Conservation (phyloP, 495 filamentous ascomycete genomes). For the Aspergillus baeticus region DNA sequence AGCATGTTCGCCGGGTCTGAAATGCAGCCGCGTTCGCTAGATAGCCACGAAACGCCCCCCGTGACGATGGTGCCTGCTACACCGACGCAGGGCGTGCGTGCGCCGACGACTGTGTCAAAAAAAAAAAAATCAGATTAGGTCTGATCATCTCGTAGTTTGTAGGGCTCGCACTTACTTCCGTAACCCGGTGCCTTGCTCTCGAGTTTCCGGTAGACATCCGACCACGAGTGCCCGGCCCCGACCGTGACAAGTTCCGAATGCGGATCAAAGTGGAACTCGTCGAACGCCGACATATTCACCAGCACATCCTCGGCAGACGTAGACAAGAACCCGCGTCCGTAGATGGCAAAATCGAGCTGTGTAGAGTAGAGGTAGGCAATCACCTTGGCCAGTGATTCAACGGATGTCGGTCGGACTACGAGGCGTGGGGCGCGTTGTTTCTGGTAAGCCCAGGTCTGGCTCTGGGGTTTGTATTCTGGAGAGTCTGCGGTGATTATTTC, state of each 20-base stretch:
- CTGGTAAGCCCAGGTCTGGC: slow-evolving; percentile 13
- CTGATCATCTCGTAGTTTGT: neutral
- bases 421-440: slow-evolving; percentile 12
- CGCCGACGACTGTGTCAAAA: slow-evolving; percentile 13
- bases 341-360: slow-evolving; percentile 12
- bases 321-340: slow-evolving; percentile 13
- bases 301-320: slow-evolving; percentile 12
- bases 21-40: slow-evolving; percentile 13
- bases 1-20: slow-evolving; percentile 17
- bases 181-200: slow-evolving; percentile 5
- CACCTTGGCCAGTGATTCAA: slow-evolving; percentile 2
- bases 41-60: slow-evolving; percentile 16
- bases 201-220: slow-evolving; percentile 13
- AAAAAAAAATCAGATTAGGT: no score
- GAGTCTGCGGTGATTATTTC: slow-evolving; percentile 13
- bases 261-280: slow-evolving; percentile 17
- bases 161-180: slow-evolving; percentile 1
- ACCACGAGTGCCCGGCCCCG: slow-evolving; percentile 19
- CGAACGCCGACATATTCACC: slow-evolving; percentile 15
- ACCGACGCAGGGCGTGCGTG: slow-evolving; percentile 14
- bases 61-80: slow-evolving; percentile 15
- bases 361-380: slow-evolving; percentile 10
- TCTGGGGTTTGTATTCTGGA: neutral
- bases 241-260: slow-evolving; percentile 12
- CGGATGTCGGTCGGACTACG: slow-evolving; percentile 3